Base-by-base conservation (phyloP, 163 green algal genomes). In the Scenedesmus sp. region DNA sequence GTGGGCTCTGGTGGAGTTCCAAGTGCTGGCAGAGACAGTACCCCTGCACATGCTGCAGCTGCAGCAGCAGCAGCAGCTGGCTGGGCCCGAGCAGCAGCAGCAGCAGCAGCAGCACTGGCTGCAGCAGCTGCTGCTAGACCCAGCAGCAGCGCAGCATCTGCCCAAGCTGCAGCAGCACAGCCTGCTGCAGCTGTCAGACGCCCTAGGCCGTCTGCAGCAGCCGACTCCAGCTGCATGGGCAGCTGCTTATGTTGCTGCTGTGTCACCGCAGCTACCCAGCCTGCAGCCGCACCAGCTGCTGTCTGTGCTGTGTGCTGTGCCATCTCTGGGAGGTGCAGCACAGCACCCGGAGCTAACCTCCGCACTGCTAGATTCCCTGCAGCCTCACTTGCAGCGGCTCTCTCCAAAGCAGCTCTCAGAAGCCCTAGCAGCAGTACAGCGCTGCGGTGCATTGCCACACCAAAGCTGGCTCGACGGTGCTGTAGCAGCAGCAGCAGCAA, bases 171-270 rank as follows among this genome's bases (percentile, higher is more conserved):
- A 67, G 16, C 13, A 34, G 12, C 9, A 16, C 1, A 34, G 64
- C 3, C 66, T 92, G 83, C 67, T 92, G 70, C 83, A 90, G 82
- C 67, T 90, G 5, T 67, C 90, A 60, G 56, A 85, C 34, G 20
- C 3, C n/a, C 55, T 92, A 13, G 57, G 57, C 16, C 70, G 84
- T 3, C 67, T 92, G 90, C 90, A 89, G 60, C 82, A 87, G 67
- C 66, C 67, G 34, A 52, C 59, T 18, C 84, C 90, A 9, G 13
- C n/a, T 2, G 60, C 23, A 46, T 92, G 90, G 90, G 67, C 90
- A 16, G 73, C 67, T 70, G 77, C 55, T 10, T 92, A 87, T 26
- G 57, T 59, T 9, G 83, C 83, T 12, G 83, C 83, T 6, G 55
- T 85, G 20, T 77, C 82, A 16, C 34, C 12, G 15, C 56, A 67